Conservation (phyloP, 176 grass and related monocot species). For the Musa itinerans region DNA sequence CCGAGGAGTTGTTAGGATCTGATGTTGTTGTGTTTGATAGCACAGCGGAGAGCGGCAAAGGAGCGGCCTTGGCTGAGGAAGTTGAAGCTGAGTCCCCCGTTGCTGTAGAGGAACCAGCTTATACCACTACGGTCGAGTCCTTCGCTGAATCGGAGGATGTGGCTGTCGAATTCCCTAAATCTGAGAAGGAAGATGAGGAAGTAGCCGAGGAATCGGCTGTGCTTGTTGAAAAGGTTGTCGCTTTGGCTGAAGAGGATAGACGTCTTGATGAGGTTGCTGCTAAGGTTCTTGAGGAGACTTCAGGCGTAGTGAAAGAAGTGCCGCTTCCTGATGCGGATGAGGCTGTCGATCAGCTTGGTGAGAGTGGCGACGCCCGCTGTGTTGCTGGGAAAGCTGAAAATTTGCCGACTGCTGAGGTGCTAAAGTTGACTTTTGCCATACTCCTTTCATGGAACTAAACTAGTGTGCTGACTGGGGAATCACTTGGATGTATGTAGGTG, state of each 20-base stretch:
- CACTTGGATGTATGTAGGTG: constrained; percentile 16
- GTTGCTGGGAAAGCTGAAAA: neutral
- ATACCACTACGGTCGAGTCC: neutral
- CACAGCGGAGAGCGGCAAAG: neutral
- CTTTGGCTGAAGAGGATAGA: neutral
- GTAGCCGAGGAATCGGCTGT: neutral
- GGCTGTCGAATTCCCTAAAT: neutral
- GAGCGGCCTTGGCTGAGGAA: neutral
- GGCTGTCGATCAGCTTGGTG: neutral
- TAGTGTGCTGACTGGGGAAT: neutral
- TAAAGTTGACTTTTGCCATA: neutral
- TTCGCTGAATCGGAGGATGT: neutral
- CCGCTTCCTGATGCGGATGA: neutral
- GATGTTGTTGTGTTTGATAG: neutral
- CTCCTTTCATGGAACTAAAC: neutral
- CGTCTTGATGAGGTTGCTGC: neutral
- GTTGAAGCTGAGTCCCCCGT: neutral
- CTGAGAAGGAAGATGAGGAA: neutral
- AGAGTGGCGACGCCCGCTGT: too few relatives aligned
- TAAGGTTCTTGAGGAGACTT: neutral
- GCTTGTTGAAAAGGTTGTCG: neutral
- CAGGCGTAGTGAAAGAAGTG: neutral
- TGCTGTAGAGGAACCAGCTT: neutral
- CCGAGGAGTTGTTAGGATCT: neutral
- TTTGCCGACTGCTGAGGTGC: neutral